Evolutionary conservation across 148 eudicot genomes (phyloP).

Genomic region (Cornus florida): DNA sequence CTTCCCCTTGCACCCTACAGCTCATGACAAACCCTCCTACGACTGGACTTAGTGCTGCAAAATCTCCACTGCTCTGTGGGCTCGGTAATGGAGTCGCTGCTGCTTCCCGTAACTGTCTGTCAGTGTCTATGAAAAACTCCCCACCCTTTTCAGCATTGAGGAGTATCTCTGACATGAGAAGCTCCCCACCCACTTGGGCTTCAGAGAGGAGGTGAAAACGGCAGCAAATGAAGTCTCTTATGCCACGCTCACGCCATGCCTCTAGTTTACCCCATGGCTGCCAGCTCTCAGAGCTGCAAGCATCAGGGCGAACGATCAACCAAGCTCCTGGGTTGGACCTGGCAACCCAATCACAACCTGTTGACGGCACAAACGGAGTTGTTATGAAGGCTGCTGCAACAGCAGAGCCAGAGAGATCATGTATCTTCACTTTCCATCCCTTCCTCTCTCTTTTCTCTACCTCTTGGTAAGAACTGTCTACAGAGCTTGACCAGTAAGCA

Average conservation of each 20-base stretch:
- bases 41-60: constrained; percentile 39
- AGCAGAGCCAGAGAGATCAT: constrained; percentile 69
- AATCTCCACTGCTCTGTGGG: constrained; percentile 60
- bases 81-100: constrained; percentile 39
- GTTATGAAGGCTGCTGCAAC: constrained; percentile 70
- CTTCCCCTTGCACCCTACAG: constrained; percentile 60
- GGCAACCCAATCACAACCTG: constrained; percentile 63
- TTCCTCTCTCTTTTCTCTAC: constrained; percentile 47
- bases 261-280: constrained; percentile 71
- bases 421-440: constrained; percentile 64
- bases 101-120: constrained; percentile 31
- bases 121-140: constrained; percentile 53
- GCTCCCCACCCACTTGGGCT: constrained; percentile 42
- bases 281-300: constrained; percentile 51
- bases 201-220: constrained; percentile 53
- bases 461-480: constrained; percentile 41
- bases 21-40: constrained; percentile 61
- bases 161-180: constrained; percentile 53
- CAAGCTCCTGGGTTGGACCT: constrained; percentile 65
- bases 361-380: constrained; percentile 60
- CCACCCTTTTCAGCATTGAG: constrained; percentile 59
- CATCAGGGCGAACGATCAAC: constrained; percentile 52
- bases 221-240: constrained; percentile 46
- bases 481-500: constrained; percentile 32
- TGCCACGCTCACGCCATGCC: constrained; percentile 58